phyloP scores from a whole-genome alignment of 2,329 filamentous ascomycete species.

The Colletotrichum eleusines region DNA sequence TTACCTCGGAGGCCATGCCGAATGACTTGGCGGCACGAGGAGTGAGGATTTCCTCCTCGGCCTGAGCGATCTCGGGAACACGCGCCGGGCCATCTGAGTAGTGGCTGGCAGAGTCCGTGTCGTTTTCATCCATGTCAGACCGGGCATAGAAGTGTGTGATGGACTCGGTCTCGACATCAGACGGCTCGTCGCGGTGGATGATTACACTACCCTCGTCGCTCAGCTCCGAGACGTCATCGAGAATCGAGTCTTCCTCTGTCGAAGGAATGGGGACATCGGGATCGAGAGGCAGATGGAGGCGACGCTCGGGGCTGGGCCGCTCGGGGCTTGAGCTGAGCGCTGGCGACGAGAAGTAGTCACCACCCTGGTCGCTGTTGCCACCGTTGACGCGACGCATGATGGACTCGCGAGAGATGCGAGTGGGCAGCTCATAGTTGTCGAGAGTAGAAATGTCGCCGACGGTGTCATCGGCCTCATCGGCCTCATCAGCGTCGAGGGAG shows the following conservation, averaged over 20 bases:
- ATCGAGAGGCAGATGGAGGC: slow-evolving; percentile 73
- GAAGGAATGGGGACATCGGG: slow-evolving; percentile 93
- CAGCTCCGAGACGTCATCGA: slow-evolving; percentile 53
- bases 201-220: slow-evolving; percentile 69
- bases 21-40: slow-evolving; percentile 57
- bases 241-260: slow-evolving; percentile 80
- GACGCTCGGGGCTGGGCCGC: slow-evolving; percentile 56
- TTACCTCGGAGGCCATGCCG: slow-evolving; percentile 34
- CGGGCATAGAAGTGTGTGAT: slow-evolving; percentile 75
- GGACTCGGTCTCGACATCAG: slow-evolving; percentile 73
- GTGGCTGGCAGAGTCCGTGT: slow-evolving; percentile 67
- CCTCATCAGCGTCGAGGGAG: slow-evolving; percentile 57
- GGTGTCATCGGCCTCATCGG: slow-evolving; percentile 69
- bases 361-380: slow-evolving; percentile 63
- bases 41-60: slow-evolving; percentile 62
- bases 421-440: slow-evolving; percentile 74
- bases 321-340: slow-evolving; percentile 69
- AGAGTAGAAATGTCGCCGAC: slow-evolving; percentile 71
- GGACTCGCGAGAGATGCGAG: slow-evolving; percentile 91
- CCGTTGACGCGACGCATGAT: slow-evolving; percentile 90
- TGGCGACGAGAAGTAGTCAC: slow-evolving; percentile 74
- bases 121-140: slow-evolving; percentile 62
- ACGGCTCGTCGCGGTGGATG: slow-evolving; percentile 76
- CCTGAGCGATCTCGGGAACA: slow-evolving; percentile 33
- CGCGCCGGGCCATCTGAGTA: slow-evolving; percentile 60